Conservation (phyloP, 1,284 basidiomycete species). For the Athelia sp. region DNA sequence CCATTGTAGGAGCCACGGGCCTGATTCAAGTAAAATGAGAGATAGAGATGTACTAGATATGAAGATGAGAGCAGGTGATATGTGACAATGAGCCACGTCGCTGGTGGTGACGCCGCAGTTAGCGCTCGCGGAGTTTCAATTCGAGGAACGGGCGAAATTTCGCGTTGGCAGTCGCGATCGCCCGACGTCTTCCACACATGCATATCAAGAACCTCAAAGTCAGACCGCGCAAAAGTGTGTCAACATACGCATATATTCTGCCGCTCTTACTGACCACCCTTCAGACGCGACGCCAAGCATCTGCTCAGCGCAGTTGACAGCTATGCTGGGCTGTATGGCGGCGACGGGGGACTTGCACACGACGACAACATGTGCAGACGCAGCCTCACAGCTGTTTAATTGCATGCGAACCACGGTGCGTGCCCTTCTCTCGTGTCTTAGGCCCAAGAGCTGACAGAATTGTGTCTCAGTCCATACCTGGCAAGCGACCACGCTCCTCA, state of each 20-base stretch:
- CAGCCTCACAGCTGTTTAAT: constrained; percentile 65
- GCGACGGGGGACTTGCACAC: constrained; percentile 69
- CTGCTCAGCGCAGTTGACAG: constrained; percentile 72
- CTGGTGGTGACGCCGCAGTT: no score
- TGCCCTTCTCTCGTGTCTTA: constrained; percentile 13
- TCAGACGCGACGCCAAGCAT: constrained; percentile 50
- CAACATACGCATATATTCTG: neutral
- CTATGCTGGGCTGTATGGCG: constrained; percentile 93
- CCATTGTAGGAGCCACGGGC: constrained; percentile 20
- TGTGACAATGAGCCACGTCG: no score
- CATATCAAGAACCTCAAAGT: constrained; percentile 80
- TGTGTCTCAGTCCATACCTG: constrained; percentile 50
- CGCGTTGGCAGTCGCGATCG: neutral
- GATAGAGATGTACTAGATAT: neutral
- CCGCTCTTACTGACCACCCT: constrained; percentile 3
- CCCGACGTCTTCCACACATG: constrained; percentile 30
- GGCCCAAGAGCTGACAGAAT: constrained; percentile 6
- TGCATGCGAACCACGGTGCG: constrained; percentile 88
- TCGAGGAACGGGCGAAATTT: constrained; percentile 2
- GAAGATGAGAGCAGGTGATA: no score
- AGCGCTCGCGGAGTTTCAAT: neutral
- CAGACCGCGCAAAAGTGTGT: constrained; percentile 68
- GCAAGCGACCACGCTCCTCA: constrained; percentile 61
- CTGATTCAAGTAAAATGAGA: neutral
- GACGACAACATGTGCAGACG: constrained; percentile 55